These are phyloP conservation scores for Filosporella fistucella DNA, from an alignment of 495 filamentous ascomycete species.

Conservation along the genomic window DNA sequence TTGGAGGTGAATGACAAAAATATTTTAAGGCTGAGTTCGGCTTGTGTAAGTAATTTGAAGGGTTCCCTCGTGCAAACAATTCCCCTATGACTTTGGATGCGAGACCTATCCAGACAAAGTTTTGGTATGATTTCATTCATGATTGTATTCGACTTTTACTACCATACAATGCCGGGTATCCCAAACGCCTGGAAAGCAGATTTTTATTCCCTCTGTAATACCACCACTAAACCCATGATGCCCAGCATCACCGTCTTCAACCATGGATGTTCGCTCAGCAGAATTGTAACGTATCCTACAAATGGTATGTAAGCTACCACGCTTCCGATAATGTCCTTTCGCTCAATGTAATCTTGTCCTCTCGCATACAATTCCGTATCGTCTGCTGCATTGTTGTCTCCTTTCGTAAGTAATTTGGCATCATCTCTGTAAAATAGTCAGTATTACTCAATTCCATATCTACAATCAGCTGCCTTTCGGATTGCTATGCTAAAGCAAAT, in stretches of 20 bases:
- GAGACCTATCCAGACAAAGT: too few species aligned
- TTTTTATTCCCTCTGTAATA: constrained; percentile 80
- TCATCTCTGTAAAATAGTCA: constrained; percentile 26
- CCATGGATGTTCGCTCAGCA: constrained; percentile 96
- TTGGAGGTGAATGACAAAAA: too few species aligned
- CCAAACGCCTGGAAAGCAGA: constrained; percentile 21
- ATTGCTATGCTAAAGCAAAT: too few species aligned
- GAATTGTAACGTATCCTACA: constrained; percentile 96
- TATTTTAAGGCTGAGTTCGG: too few species aligned
- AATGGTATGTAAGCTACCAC: constrained; percentile 92
- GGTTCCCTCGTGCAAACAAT: too few species aligned
- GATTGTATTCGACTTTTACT: constrained; percentile 5
- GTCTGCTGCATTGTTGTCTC: constrained; percentile 92
- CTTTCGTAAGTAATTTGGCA: constrained; percentile 83
- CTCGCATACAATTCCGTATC: constrained; percentile 89
- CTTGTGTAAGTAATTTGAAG: too few species aligned
- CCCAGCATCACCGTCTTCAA: constrained; percentile 91
- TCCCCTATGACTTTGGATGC: too few species aligned
- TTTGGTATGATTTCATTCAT: not conserved
- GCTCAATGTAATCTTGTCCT: constrained; percentile 78
- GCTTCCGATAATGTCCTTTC: constrained; percentile 90
- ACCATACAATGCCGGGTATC: constrained; percentile 20
- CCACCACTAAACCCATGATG: constrained; percentile 91
- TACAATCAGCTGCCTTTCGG: too few species aligned
- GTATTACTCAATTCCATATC: too few species aligned